These are phyloP conservation scores for Gelatoporia subvermispora DNA, from an alignment of 768 basidiomycete species.

Conservation along the genomic window DNA sequence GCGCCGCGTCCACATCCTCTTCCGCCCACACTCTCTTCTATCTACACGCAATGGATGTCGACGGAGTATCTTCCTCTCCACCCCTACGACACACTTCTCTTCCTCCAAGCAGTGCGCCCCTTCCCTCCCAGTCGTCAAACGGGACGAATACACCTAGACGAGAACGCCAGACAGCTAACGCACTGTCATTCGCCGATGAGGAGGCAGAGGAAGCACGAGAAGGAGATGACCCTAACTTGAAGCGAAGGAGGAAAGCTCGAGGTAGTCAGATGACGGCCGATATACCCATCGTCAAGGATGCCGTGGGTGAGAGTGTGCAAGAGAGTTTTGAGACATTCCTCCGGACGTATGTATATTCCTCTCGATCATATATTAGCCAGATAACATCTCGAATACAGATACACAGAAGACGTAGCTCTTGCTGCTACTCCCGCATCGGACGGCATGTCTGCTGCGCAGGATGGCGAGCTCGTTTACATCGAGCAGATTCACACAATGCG, in stretches of 20 bases:
- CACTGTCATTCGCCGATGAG: conserved; percentile 34
- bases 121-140: conserved; percentile 32
- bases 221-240: conserved; percentile 29
- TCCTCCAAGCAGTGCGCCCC: conserved; percentile 46
- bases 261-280: conserved; percentile 49
- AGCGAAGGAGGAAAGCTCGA: conserved; percentile 38
- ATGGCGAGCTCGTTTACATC: conserved; percentile 76
- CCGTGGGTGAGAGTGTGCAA: conserved; percentile 92
- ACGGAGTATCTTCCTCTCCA: conserved; percentile 52
- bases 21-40: conserved; percentile 2
- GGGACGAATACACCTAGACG: conserved; percentile 23
- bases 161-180: conserved; percentile 25
- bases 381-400: conserved; percentile 43
- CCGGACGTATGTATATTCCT: conserved; percentile 59
- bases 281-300: conserved; percentile 85
- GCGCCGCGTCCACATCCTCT: conserved; percentile 17
- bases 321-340: conserved; percentile 91
- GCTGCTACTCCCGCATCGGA: conserved; percentile 79
- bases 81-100: conserved; percentile 46
- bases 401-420: conserved; percentile 74
- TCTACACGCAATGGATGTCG: conserved; percentile 45
- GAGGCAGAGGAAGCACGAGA: conserved; percentile 37
- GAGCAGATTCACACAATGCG: conserved; percentile 95
- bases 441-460: conserved; percentile 47
- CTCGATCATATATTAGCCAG: neutral